A percentile compares a stretch with the other conserved stretches of the same genome.
Conservation (phyloP, 2,329 filamentous ascomycete species). For the Colletotrichum melonis region DNA sequence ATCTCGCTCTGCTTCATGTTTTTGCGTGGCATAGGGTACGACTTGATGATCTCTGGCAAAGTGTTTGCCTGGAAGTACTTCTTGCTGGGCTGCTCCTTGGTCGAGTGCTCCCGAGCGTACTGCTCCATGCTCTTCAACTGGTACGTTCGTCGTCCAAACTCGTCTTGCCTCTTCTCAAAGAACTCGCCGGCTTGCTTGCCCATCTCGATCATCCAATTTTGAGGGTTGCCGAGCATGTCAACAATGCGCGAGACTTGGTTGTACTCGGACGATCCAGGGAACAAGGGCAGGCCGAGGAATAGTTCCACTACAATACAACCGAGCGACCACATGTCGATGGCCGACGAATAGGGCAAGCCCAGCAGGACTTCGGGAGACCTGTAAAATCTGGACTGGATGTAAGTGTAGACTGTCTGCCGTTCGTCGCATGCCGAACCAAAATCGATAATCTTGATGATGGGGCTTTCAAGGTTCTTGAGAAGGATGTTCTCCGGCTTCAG, state of each 20-base stretch:
- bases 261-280: conserved; percentile 97
- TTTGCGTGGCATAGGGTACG: conserved; percentile 97
- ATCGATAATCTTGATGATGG: conserved; percentile 99
- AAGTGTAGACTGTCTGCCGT: conserved; percentile 97
- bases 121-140: conserved; percentile 97
- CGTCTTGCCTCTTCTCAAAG: conserved; percentile 91
- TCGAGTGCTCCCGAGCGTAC: conserved; percentile 93
- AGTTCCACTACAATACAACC: conserved; percentile 98
- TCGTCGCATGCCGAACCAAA: conserved; percentile 99
- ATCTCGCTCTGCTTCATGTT: conserved; percentile 99
- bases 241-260: conserved; percentile 98
- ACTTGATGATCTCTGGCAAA: conserved; percentile 95
- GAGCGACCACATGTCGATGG: conserved; percentile 99
- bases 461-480: conserved; percentile 96
- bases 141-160: conserved; percentile 91
- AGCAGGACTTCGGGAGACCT: conserved; percentile 94
- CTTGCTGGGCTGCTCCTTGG: conserved; percentile 99
- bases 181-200: conserved; percentile 98
- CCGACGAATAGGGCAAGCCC: conserved; percentile 96
- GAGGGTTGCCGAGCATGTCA: conserved; percentile 96
- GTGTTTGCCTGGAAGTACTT: conserved; percentile 98
- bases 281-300: conserved; percentile 92
- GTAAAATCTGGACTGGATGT: conserved; percentile 98
- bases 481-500: conserved; percentile 98
- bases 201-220: conserved; percentile 99